Percentiles rank a stretch among this genome's conserved stretches.
phyloP scores from a whole-genome alignment of 768 basidiomycete genomes.

The Mycena albidolilacea region DNA sequence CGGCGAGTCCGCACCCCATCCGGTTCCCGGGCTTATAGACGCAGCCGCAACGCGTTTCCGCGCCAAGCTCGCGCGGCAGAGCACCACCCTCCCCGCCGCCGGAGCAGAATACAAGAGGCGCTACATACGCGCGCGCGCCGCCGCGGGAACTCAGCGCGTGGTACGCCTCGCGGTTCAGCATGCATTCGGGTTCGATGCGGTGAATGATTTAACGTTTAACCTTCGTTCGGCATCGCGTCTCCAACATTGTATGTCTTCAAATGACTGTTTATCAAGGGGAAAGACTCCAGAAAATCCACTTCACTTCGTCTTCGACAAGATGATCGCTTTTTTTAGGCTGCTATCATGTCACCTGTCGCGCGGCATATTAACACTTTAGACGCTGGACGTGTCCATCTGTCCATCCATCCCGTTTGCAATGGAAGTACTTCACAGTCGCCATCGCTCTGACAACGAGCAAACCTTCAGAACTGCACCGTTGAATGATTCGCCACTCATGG shows the following conservation, averaged over 20 bases:
- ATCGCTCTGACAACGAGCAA: slow-evolving; percentile 8
- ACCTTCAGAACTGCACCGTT: background rate
- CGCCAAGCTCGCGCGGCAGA: too few species aligned
- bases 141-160: too few species aligned
- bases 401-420: slow-evolving; percentile 6
- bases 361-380: slow-evolving; percentile 3
- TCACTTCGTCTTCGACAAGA: too few species aligned
- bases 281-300: too few species aligned
- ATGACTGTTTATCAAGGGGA: too few species aligned
- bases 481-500: slow-evolving; percentile 3
- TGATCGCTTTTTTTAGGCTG: slow-evolving; percentile 7
- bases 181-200: slow-evolving; percentile 4
- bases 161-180: too few species aligned
- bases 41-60: too few species aligned
- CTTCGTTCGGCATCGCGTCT: slow-evolving; percentile 5
- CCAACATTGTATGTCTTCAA: background rate
- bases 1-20: too few species aligned
- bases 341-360: slow-evolving; percentile 8
- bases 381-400: slow-evolving; percentile 9
- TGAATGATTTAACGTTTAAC: slow-evolving; percentile 9
- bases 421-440: slow-evolving; percentile 3
- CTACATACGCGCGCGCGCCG: too few species aligned
- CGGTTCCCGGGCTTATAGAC: too few species aligned
- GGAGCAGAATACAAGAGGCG: too few species aligned
- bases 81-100: too few species aligned